phyloP scores from a whole-genome alignment of 139 green algal genomes.

The Yamagishiella unicocca region DNA sequence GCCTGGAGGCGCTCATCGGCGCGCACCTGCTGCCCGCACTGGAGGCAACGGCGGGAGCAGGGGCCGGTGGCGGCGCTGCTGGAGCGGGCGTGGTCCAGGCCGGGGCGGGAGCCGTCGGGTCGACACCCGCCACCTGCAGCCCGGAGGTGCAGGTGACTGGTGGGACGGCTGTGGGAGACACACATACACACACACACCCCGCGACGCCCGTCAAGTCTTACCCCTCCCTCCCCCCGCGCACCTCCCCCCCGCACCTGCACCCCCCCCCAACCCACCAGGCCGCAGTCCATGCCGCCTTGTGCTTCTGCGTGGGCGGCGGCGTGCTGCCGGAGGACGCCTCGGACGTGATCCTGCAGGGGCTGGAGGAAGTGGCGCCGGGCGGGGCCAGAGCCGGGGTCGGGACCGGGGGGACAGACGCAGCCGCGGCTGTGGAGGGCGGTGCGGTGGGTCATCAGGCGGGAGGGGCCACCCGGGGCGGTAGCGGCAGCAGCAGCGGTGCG shows the following conservation, averaged over 20 bases:
- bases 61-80: background rate
- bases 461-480: background rate
- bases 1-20: constrained; percentile 40
- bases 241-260: background rate
- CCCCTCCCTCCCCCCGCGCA: background rate
- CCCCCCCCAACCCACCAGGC: background rate
- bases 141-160: background rate
- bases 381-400: background rate
- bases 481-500: background rate
- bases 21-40: constrained; percentile 7
- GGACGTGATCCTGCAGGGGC: background rate
- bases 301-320: background rate
- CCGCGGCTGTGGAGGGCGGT: too few relatives aligned
- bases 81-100: background rate
- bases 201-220: background rate
- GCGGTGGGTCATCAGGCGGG: background rate
- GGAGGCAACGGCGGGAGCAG: background rate
- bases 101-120: background rate
- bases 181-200: too few relatives aligned
- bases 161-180: background rate
- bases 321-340: background rate
- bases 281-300: background rate
- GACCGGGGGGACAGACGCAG: too few relatives aligned
- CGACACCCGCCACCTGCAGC: too few relatives aligned
- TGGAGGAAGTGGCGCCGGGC: background rate